Conservation (phyloP, 2,329 filamentous ascomycete genomes). For the Westerdykella sp. region DNA sequence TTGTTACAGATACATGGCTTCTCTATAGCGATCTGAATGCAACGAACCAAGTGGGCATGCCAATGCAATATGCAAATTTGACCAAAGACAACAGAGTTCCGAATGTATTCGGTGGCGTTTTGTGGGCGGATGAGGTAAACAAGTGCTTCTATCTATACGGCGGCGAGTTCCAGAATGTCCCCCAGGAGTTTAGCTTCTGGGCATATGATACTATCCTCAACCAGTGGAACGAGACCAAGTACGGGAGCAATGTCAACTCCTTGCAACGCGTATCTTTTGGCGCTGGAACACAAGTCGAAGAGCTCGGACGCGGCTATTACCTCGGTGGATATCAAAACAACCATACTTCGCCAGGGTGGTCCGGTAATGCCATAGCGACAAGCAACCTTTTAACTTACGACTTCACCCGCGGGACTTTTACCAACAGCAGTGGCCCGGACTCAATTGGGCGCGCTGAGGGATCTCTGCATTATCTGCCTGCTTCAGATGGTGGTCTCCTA, state of each 20-base stretch:
- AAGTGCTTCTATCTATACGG: constrained; percentile 58
- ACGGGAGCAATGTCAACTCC: constrained; percentile 26
- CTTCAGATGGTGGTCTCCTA: constrained; percentile 54
- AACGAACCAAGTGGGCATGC: constrained; percentile 39
- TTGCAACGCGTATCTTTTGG: constrained; percentile 51
- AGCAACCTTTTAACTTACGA: constrained; percentile 52
- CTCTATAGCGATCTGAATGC: constrained; percentile 53
- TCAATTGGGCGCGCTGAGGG: constrained; percentile 53
- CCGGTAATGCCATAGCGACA: constrained; percentile 44
- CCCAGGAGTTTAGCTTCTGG: constrained; percentile 48
- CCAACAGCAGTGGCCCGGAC: constrained; percentile 52
- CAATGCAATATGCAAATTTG: constrained; percentile 51
- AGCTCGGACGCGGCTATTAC: constrained; percentile 54
- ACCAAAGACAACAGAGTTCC: constrained; percentile 56
- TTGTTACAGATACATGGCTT: constrained; percentile 46
- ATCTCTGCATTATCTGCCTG: constrained; percentile 54
- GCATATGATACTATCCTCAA: constrained; percentile 54
- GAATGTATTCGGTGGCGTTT: constrained; percentile 41
- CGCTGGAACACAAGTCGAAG: constrained; percentile 50
- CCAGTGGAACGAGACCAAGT: constrained; percentile 48
- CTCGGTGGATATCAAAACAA: constrained; percentile 59
- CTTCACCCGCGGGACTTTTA: constrained; percentile 48
- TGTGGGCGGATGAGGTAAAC: constrained; percentile 56
- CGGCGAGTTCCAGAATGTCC: constrained; percentile 47
- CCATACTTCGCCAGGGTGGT: constrained; percentile 48